Evolutionary conservation across 352 stramenopile species (phyloP), one percentile per base, ranked within the genome.

Genomic region (Phytophthora boehmeriae): DNA sequence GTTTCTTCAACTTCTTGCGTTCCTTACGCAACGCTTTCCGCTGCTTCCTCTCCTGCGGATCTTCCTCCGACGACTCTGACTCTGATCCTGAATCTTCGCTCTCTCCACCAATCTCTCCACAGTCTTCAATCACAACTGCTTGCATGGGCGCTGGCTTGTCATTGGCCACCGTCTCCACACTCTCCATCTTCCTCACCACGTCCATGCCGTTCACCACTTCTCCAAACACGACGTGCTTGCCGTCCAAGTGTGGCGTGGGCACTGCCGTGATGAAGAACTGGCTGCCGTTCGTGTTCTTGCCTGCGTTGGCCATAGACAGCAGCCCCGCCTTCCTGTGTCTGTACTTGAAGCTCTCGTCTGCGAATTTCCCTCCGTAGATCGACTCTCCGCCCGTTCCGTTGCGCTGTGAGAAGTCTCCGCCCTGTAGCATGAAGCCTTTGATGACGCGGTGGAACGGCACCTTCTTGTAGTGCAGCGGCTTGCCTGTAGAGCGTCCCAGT

Each of bases 161-260:
- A 46, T 82, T 87, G 4, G 68, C 51, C 41, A 85, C 86, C 6
- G 80, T 96, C 39, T 96, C 71, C 17, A 92, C 86, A 49, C 78
- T 76, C 68, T 99, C 98, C 77, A 99, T 98, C 53, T 89, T 88
- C 41, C 61, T 67, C 50, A 95, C 75, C 39, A 93, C 71, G 10
- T 90, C 63, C 74, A 90, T 86, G 0, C 88, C 89, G 4, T 59
- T 63, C 20, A 83, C 70, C 13, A 99, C 97, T 60, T 98, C 90
- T 17, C 97, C 97, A 76, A 99, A 99, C n/a, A 99, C 97, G 16
- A 99, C 97, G 79, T 99, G 98, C 75, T 99, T 99, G 25, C 93
- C 90, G 75, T 99, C 96, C 28, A 99, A 78, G 65, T 99, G 97
- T 5, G 96, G 93, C 10, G 96, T 98, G 25, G 90, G 68, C 38